Conservation (phyloP, 495 filamentous ascomycete species). For the Aspergillus indologenus region DNA sequence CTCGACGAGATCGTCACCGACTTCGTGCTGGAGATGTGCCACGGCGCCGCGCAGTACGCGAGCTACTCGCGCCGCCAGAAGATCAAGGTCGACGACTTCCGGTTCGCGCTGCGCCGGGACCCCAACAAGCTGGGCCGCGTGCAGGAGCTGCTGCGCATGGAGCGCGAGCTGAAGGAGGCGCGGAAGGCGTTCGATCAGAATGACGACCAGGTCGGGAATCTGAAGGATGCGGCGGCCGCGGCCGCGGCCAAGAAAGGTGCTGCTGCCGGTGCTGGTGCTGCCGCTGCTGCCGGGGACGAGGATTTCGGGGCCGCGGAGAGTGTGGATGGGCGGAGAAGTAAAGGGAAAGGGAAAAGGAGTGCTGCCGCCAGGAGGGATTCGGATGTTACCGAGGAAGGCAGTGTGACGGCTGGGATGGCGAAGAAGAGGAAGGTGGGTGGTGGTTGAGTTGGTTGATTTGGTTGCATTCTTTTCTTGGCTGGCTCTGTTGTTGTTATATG, state of each 20-base stretch:
- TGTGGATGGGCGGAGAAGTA: constrained; percentile 35
- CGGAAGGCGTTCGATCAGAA: constrained; percentile 64
- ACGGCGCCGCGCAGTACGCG: constrained; percentile 79
- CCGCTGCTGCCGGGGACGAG: constrained; percentile 15
- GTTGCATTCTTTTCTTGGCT: too few species aligned
- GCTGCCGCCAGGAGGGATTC: constrained; percentile 36
- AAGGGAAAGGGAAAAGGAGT: constrained; percentile 45
- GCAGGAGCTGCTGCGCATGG: constrained; percentile 78
- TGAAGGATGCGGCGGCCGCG: constrained; percentile 32
- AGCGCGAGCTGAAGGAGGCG: constrained; percentile 73
- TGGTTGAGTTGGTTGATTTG: too few species aligned
- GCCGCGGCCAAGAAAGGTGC: background rate
- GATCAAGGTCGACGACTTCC: constrained; percentile 97
- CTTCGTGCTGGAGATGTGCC: constrained; percentile 83
- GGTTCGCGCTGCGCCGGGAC: constrained; percentile 84
- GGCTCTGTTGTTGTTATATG: too few species aligned
- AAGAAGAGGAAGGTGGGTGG: constrained; percentile 42
- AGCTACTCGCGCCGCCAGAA: constrained; percentile 83
- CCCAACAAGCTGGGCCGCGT: constrained; percentile 84
- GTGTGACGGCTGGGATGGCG: constrained; percentile 17
- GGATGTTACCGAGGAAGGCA: constrained; percentile 41
- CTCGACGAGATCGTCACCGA: constrained; percentile 95
- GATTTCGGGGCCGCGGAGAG: constrained; percentile 19
- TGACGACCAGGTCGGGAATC: constrained; percentile 44
- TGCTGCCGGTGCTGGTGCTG: too few species aligned